Evolutionary conservation across 306 rosid genomes (phyloP), one percentile per base, ranked within the genome.

Genomic region (Heteromeles arbutifolia): DNA sequence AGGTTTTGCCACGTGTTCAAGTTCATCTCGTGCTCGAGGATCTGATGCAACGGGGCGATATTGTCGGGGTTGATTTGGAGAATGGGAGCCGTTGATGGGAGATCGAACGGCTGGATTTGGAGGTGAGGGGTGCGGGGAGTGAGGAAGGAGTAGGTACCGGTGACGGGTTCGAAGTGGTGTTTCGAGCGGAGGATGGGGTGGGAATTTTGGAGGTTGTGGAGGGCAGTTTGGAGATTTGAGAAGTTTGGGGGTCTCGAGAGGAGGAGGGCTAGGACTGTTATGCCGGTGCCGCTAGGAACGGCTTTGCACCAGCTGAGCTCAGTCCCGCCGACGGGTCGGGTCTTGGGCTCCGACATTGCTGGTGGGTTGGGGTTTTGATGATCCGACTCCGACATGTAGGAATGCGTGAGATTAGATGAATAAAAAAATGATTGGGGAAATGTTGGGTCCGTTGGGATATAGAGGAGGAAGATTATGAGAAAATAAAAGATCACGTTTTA

Each of bases 251-350:
- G 85, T 70, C 89, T 92, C 3, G 97, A 85, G 80, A 95, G 73
- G 77, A 86, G 93, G 86, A 95, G 84, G 39, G 88, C 88, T 0
- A 92, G 78, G 21, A 92, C 98, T 2, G 98, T 90, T 32, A 85
- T 73, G 63, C 98, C 98, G 22, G 98, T 95, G 82, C 98, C 97
- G n/a, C 59, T 14, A 12, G 91, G 97, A 0, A 89, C 97, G 63
- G 96, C 92, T 78, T 70, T 82, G 92, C 97, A 92, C 98, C 98
- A 95, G 82, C 96, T 87, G 92, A 73, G 81, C 80, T 95, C 98
- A 34, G 97, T 95, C 78, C 97, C 97, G 11, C 98, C 98, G 45
- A 85, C 90, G 69, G 85, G 78, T 52, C 98, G 90, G 65, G 65
- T 21, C 4, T 41, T 76, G 43, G 75, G 17, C 9, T 79, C 84